A percentile compares a stretch with the other conserved stretches of the same genome.
phyloP scores from a whole-genome alignment of 352 stramenopile genomes.

The Globisporangium nagaii region DNA sequence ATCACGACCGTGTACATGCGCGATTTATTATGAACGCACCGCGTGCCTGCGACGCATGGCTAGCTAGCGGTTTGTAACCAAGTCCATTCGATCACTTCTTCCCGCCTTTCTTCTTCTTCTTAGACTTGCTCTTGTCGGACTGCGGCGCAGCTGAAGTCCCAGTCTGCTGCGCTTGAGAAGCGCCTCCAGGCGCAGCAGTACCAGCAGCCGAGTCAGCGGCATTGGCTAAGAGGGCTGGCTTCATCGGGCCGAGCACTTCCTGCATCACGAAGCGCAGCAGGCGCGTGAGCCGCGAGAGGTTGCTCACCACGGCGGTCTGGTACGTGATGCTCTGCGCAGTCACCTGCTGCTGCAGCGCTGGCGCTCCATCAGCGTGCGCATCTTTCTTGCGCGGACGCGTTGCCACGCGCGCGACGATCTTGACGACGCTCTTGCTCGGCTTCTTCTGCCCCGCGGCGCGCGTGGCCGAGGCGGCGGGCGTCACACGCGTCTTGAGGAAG shows the following conservation, averaged over 20 bases:
- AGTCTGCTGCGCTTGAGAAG: no score
- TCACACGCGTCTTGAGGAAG: constrained; percentile 46
- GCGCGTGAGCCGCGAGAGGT: constrained; percentile 36
- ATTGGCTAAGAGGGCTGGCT: constrained; percentile 1
- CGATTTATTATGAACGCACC: constrained; percentile 77
- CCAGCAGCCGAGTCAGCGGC: not conserved
- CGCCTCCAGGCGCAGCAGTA: not conserved
- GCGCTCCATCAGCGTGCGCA: not conserved
- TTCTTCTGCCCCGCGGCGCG: constrained; percentile 15
- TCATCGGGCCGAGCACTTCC: constrained; percentile 58
- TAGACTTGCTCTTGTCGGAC: constrained; percentile 21
- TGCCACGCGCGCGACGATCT: constrained; percentile 45
- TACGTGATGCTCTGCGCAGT: constrained; percentile 15
- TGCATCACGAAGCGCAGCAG: constrained; percentile 68
- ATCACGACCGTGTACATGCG: constrained; percentile 84
- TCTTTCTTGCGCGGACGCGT: not conserved
- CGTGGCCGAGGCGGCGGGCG: not conserved
- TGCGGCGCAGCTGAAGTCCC: not conserved
- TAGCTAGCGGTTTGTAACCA: not conserved
- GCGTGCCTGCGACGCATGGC: no score
- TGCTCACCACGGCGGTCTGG: constrained; percentile 10
- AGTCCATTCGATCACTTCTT: constrained; percentile 20
- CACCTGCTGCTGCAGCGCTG: constrained; percentile 4
- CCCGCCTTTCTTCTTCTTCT: constrained; percentile 40
- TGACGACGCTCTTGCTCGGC: constrained; percentile 14